Conservation (phyloP, 2,329 filamentous ascomycete species). For the Triangularia verruculosa region DNA sequence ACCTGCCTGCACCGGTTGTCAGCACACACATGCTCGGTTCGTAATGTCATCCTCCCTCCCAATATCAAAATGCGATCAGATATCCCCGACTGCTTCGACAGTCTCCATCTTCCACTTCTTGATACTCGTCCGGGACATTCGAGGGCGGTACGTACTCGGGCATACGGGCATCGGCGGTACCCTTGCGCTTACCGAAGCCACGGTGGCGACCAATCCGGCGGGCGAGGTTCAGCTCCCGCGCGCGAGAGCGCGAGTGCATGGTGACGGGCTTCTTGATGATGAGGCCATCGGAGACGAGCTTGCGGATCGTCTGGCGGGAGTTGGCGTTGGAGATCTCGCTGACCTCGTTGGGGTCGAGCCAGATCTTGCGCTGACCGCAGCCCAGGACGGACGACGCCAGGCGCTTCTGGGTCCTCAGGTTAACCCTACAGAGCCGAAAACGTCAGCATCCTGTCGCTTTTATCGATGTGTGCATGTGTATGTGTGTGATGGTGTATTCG, state of each 20-base stretch:
- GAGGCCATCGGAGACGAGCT: conserved; percentile 98
- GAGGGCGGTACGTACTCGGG: conserved; percentile 67
- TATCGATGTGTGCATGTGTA: conserved; percentile 4
- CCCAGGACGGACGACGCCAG: conserved; percentile 97
- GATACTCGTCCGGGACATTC: conserved; percentile 4
- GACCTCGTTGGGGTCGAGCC: conserved; percentile 99
- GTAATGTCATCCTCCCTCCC: not conserved
- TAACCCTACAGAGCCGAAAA: conserved; percentile 69
- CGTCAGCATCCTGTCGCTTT: conserved; percentile 25
- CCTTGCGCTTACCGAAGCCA: conserved; percentile 99
- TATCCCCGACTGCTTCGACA: not conserved
- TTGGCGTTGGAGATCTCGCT: conserved; percentile 99
- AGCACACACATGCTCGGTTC: conserved; percentile 11
- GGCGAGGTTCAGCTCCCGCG: conserved; percentile 90
- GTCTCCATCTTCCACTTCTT: not conserved
- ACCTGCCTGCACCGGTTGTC: conserved; percentile 67
- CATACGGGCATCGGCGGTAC: conserved; percentile 99
- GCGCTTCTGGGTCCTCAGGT: conserved; percentile 99
- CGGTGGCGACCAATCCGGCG: conserved; percentile 95
- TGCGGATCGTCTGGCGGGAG: conserved; percentile 99
- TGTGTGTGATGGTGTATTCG: conserved; percentile 11
- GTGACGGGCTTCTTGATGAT: conserved; percentile 99
- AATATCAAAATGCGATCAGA: conserved; percentile 6
- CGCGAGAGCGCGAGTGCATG: conserved; percentile 97
- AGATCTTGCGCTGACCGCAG: conserved; percentile 99